These are phyloP conservation scores for Penicillium salamii DNA, from an alignment of 495 filamentous ascomycete genomes.

Conservation along the genomic window DNA sequence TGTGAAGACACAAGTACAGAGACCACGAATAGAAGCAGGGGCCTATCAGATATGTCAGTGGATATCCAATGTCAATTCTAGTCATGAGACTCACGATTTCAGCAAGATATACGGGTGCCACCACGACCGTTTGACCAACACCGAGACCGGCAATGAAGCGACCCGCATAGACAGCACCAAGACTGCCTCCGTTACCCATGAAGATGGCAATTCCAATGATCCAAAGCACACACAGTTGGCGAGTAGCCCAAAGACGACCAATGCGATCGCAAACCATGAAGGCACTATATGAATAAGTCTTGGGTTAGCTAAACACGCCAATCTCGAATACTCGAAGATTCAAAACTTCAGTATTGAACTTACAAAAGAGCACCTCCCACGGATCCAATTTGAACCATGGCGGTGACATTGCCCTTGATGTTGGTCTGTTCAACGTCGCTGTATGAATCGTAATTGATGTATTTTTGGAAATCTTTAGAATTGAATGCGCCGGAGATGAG, in stretches of 20 bases:
- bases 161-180: constrained; percentile 64
- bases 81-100: constrained; percentile 45
- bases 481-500: constrained; percentile 66
- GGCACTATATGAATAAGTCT: too few relatives aligned
- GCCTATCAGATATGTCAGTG: too few relatives aligned
- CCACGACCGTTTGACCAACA: constrained; percentile 65
- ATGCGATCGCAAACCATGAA: constrained; percentile 67
- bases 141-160: constrained; percentile 67
- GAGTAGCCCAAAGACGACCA: constrained; percentile 67
- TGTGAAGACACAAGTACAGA: constrained; percentile 68
- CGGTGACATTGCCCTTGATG: constrained; percentile 66
- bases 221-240: constrained; percentile 64
- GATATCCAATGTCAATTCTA: too few relatives aligned
- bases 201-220: constrained; percentile 66
- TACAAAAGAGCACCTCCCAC: constrained; percentile 62
- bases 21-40: constrained; percentile 59
- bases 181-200: constrained; percentile 57
- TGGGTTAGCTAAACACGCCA: too few relatives aligned
- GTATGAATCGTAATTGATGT: constrained; percentile 56
- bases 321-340: too few relatives aligned
- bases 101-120: constrained; percentile 53
- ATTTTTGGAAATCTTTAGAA: constrained; percentile 57
- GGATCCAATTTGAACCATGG: constrained; percentile 71
- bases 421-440: constrained; percentile 51
- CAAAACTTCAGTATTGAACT: constrained; percentile 9